These are phyloP conservation scores for Alternaria burnsii DNA, from an alignment of 2,329 filamentous ascomycete species.

Conservation along the genomic window DNA sequence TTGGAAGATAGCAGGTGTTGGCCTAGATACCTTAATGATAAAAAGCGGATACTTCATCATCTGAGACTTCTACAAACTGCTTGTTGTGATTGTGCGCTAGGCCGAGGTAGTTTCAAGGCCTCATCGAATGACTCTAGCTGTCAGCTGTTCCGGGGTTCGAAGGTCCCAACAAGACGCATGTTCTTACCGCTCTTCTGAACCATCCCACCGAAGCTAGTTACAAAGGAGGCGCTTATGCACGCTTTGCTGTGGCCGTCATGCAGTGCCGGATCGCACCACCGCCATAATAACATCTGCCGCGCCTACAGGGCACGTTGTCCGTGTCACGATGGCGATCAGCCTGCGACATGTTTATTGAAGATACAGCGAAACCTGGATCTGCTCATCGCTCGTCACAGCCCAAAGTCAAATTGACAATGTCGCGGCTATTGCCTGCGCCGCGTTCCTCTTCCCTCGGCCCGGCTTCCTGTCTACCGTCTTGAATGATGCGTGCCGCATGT, in stretches of 20 bases:
- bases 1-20: slow-evolving; percentile 39
- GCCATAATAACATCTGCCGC: slow-evolving; percentile 29
- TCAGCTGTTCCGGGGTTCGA: slow-evolving; percentile 28
- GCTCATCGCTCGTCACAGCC: not conserved
- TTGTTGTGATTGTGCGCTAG: slow-evolving; percentile 20
- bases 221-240: slow-evolving; percentile 49
- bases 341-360: slow-evolving; percentile 12
- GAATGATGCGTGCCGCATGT: slow-evolving; percentile 31
- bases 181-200: slow-evolving; percentile 53
- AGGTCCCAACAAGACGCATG: slow-evolving; percentile 46
- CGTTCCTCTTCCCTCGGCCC: slow-evolving; percentile 36
- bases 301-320: slow-evolving; percentile 16
- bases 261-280: slow-evolving; percentile 38
- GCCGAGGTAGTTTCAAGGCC: slow-evolving; percentile 15
- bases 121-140: slow-evolving; percentile 22
- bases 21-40: slow-evolving; percentile 46
- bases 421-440: slow-evolving; percentile 29
- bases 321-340: slow-evolving; percentile 34
- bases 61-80: not conserved
- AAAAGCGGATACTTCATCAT: slow-evolving; percentile 43
- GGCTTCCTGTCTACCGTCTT: slow-evolving; percentile 34
- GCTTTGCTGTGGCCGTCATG: slow-evolving; percentile 42
- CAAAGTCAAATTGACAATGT: slow-evolving; percentile 7
- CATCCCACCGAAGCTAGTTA: slow-evolving; percentile 34
- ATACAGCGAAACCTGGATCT: slow-evolving; percentile 16